phyloP scores from a whole-genome alignment of 2,329 filamentous ascomycete species.

The Domatiomyces catenatus region DNA sequence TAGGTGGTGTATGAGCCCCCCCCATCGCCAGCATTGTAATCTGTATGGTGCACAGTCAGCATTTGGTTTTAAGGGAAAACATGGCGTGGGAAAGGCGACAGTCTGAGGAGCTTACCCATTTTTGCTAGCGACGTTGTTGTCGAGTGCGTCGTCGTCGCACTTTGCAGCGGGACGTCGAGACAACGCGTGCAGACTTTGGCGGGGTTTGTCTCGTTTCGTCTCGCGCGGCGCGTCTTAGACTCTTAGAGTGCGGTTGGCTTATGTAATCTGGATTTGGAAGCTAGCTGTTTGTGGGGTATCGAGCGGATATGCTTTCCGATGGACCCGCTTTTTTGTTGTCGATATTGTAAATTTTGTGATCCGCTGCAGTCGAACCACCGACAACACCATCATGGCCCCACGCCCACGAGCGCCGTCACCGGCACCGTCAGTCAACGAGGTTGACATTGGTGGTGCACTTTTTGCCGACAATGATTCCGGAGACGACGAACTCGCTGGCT shows the following conservation, averaged over 20 bases:
- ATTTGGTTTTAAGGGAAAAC: not conserved
- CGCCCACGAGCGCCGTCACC: slow-evolving; percentile 49
- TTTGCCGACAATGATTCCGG: slow-evolving; percentile 47
- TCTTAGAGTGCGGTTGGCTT: not conserved
- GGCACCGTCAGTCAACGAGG: slow-evolving; percentile 71
- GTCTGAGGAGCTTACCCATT: not conserved
- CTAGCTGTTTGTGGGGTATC: not conserved
- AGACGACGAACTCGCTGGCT: slow-evolving; percentile 17
- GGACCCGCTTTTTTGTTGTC: not conserved
- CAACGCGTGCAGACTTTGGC: too few species aligned
- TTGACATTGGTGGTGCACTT: slow-evolving; percentile 72
- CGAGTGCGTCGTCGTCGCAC: not conserved
- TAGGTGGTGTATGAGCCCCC: slow-evolving; percentile 39
- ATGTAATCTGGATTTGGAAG: not conserved
- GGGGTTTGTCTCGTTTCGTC: too few species aligned
- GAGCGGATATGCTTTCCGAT: not conserved
- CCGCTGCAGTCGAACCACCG: not conserved
- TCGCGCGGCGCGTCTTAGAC: too few species aligned
- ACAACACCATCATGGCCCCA: slow-evolving; percentile 5
- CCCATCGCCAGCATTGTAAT: not conserved
- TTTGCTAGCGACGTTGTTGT: not conserved
- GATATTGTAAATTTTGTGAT: not conserved
- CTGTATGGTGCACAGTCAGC: not conserved
- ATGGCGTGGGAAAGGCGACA: not conserved
- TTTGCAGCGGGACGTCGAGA: too few species aligned